Evolutionary conservation across 192 early-diverging fungal species (phyloP).

Genomic region (Coemansia sp.): DNA sequence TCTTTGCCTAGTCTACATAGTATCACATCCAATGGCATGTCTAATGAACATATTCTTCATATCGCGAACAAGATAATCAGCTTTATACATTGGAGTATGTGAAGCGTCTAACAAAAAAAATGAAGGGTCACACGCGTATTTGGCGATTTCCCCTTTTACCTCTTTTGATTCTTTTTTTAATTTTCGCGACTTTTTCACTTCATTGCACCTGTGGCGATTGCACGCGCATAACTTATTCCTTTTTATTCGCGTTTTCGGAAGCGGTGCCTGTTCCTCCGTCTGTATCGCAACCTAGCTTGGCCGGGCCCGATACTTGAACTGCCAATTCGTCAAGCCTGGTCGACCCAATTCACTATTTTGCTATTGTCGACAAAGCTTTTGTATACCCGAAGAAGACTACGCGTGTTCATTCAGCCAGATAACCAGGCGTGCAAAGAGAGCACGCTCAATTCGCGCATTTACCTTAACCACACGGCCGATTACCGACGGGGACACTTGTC

Average conservation of each 20-base stretch:
- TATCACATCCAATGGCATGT: no score
- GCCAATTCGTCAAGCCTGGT: background rate
- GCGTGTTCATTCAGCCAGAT: background rate
- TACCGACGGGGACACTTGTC: background rate
- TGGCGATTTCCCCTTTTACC: background rate
- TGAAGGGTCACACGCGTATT: background rate
- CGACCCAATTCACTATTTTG: background rate
- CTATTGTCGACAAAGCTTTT: no score
- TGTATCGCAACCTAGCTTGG: no score
- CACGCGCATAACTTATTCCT: background rate
- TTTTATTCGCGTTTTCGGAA: background rate
- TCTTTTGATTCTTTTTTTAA: background rate
- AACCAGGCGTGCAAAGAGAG: background rate
- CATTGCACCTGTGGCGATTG: background rate
- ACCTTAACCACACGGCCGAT: background rate
- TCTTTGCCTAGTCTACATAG: no score
- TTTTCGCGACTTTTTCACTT: conserved; percentile 5
- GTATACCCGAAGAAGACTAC: no score
- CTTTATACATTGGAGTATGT: no score
- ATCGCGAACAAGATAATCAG: no score
- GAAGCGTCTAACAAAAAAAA: background rate
- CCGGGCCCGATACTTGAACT: background rate
- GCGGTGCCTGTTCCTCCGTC: no score
- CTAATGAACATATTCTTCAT: no score
- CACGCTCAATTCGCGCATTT: background rate